Evolutionary conservation across 2,329 filamentous ascomycete genomes (phyloP).

Genomic region (Scleromitrula shiraiana): DNA sequence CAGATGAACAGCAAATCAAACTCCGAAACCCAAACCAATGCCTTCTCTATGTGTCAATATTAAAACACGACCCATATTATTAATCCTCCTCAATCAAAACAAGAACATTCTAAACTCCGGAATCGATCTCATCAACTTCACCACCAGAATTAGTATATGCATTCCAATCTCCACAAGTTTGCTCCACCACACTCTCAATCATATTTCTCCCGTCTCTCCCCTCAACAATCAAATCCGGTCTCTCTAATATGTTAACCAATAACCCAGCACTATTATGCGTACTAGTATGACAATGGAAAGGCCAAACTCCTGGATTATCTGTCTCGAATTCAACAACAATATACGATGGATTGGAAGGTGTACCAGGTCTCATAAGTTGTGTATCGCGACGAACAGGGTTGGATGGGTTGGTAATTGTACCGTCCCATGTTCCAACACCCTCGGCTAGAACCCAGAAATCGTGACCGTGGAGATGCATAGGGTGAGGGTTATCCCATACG

Average conservation of each 20-base stretch:
- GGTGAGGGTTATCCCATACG: slow-evolving; percentile 45
- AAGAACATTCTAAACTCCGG: slow-evolving; percentile 30
- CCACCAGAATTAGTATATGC: slow-evolving; percentile 38
- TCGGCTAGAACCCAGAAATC: slow-evolving; percentile 60
- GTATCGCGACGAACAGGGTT: slow-evolving; percentile 48
- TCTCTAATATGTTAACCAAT: slow-evolving; percentile 30
- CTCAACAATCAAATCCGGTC: slow-evolving; percentile 31
- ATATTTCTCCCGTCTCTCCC: slow-evolving; percentile 18
- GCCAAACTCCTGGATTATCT: slow-evolving; percentile 47
- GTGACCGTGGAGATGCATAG: slow-evolving; percentile 64
- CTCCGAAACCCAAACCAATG: too few species aligned
- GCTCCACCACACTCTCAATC: slow-evolving; percentile 40
- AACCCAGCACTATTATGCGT: slow-evolving; percentile 39
- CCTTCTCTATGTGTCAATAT: too few species aligned
- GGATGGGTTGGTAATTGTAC: slow-evolving; percentile 32
- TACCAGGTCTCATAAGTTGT: slow-evolving; percentile 32
- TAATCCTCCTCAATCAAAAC: background rate
- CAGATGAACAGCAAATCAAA: too few species aligned
- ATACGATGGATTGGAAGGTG: slow-evolving; percentile 30
- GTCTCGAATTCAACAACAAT: slow-evolving; percentile 38
- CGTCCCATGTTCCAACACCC: slow-evolving; percentile 30
- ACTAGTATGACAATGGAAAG: slow-evolving; percentile 42
- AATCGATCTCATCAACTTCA: slow-evolving; percentile 44
- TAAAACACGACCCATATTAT: too few species aligned
- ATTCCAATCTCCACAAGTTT: slow-evolving; percentile 45